Evolutionary conservation across 495 filamentous ascomycete species (phyloP), one percentile per base, ranked within the genome.

Genomic region (Daldinia loculata): DNA sequence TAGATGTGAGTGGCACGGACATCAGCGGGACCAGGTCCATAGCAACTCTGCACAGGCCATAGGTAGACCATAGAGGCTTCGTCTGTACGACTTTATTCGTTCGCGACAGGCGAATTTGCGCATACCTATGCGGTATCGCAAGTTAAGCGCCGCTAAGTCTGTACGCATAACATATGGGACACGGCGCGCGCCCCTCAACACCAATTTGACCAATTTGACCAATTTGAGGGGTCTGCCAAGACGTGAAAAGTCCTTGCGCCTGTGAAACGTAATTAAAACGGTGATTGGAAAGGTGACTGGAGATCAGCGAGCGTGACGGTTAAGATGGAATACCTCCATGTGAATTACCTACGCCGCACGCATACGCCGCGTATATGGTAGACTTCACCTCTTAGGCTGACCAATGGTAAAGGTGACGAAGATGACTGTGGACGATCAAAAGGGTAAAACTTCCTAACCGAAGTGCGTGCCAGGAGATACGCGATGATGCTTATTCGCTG

Each of bases 111-210:
- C 55, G 63, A 66, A 58, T 56, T 63, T 50, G 51, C 58, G 69
- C 69, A 72, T 72, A n/a, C n/a, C n/a, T n/a, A 73, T 73, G 70
- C 70, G 65, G 65, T 60, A 65, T 67, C 30, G 65, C 36, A 65
- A 57, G 56, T 73, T 73, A 73, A 73, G 70, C 70, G 70, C 70
- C 70, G 70, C 70, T 65, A 66, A 58, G 57, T 58, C 43, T 65
- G 65, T 61, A 65, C 38, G 32, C 32, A 34, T 34, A 34, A 34
- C 32, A 34, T 34, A 34, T 34, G 32, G 61, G 38, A 57, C 51
- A 59, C 27, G 38, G 43, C 61, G 64, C 61, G 60, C 43, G 45
- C 32, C 56, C 65, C 41, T 48, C 63, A 63, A 60, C 52, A 32
- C n/a, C n/a, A n/a, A n/a, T n/a, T n/a, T n/a, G n/a, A n/a, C n/a